Base-by-base conservation (phyloP, 2,329 filamentous ascomycete species). In the Nemania diffusa region DNA sequence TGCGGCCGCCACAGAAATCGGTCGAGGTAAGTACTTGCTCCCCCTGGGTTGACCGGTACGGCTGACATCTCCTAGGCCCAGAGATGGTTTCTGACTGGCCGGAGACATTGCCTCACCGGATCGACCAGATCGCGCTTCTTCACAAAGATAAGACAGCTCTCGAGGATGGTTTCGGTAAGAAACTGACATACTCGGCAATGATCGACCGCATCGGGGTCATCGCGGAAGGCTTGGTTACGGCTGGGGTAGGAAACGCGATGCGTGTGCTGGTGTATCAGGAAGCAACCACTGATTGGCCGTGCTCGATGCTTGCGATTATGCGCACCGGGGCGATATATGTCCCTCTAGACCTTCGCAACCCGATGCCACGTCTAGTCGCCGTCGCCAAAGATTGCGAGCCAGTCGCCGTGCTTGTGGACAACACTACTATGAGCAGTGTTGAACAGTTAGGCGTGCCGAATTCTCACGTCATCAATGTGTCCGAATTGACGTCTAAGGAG, bases 101-200 rank as follows among this genome's bases (percentile, higher is more conserved):
- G 13, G 68, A 29, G 11, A 73, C 71, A 2, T 40, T 73, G 4
- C n/a, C 53, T 0, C 58, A 68, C 44, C 64, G 72, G 0, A 57
- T 74, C 7, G 68, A 71, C 34, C 29, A 73, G 11, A 22, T 70
- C 0, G 59, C n/a, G n/a, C n/a, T n/a, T n/a, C n/a, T n/a, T n/a
- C 65, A 2, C 22, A 26, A 15, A 5, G n/a, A 3, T 34, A 69
- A 24, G 58, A 62, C 13, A 32, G 70, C 72, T 1, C 42, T 74
- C 1, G 62, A 29, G 20, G 67, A 73, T 22, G 68, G 61, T 1
- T 4, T 44, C 15, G 64, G 59, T 1, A 59, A 67, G 7, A 51
- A 17, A 1, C 26, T 71, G 1, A 82, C 79, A 0, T 84, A 83
- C 62, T n/a, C 13, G 3, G 65, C 77, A 2, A 72, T 83, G 70